phyloP scores from a whole-genome alignment of 2,329 filamentous ascomycete genomes.

The Blastomyces gilchristii region DNA sequence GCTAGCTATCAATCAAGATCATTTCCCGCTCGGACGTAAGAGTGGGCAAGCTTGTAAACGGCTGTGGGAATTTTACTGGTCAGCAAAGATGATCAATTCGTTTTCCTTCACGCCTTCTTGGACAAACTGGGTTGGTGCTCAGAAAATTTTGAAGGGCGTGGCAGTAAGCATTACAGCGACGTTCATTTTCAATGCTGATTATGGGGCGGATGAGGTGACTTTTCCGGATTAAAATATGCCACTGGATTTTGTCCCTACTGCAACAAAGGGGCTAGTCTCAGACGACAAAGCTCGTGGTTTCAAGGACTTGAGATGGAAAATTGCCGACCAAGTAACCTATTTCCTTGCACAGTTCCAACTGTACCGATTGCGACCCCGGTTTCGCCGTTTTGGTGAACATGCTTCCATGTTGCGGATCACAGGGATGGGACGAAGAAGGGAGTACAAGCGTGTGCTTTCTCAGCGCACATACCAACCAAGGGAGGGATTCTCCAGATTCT shows the following conservation, averaged over 20 bases:
- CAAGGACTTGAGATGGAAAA: not conserved
- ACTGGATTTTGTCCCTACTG: not conserved
- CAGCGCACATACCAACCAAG: not conserved
- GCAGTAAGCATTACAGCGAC: not conserved
- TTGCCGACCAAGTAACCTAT: not conserved
- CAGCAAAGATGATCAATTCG: not conserved
- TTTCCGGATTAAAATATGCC: not conserved
- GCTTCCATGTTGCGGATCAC: slow-evolving; percentile 3
- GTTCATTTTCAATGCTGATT: not conserved
- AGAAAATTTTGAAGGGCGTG: not conserved
- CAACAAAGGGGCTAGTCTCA: not conserved
- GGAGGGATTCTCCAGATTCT: not conserved
- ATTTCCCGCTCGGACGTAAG: not conserved
- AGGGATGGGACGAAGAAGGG: not conserved
- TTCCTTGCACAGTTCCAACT: not conserved
- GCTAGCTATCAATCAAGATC: not conserved
- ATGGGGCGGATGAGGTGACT: not conserved
- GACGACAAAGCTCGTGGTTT: not conserved
- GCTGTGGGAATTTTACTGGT: not conserved
- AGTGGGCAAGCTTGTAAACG: not conserved
- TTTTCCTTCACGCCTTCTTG: not conserved
- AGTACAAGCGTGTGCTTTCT: not conserved
- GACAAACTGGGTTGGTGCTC: not conserved
- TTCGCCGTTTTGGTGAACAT: not conserved
- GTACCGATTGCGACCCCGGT: not conserved